phyloP scores from a whole-genome alignment of 129 eudicot species.

The Ambrosia artemisiifolia region DNA sequence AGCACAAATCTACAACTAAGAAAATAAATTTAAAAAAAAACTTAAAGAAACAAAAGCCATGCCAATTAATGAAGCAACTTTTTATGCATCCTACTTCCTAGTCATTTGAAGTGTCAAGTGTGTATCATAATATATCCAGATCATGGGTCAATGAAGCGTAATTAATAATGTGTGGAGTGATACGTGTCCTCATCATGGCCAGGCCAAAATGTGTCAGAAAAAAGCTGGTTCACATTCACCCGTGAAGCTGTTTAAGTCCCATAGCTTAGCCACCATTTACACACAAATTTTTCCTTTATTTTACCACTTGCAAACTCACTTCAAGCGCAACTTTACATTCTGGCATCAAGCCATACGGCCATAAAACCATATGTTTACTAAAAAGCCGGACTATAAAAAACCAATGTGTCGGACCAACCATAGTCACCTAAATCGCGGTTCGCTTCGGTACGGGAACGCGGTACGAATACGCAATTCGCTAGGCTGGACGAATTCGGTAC shows the following conservation, averaged over 20 bases:
- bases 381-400: background rate
- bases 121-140: background rate
- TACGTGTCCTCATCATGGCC: background rate
- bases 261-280: constrained; percentile 3
- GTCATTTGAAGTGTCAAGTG: background rate
- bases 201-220: background rate
- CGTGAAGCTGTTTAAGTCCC: background rate
- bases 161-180: background rate
- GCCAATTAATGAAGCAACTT: background rate
- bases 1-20: background rate
- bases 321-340: background rate
- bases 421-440: too few species aligned
- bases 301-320: background rate
- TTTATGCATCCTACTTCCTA: background rate
- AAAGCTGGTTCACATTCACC: background rate
- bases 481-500: too few species aligned
- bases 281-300: background rate
- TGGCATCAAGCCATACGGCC: too few species aligned
- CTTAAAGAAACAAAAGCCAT: background rate
- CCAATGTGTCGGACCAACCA: background rate
- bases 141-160: background rate
- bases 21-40: background rate
- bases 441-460: too few species aligned
- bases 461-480: too few species aligned
- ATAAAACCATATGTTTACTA: background rate